Conservation (phyloP, 495 filamentous ascomycete genomes). For the Xylaria palmicola region DNA sequence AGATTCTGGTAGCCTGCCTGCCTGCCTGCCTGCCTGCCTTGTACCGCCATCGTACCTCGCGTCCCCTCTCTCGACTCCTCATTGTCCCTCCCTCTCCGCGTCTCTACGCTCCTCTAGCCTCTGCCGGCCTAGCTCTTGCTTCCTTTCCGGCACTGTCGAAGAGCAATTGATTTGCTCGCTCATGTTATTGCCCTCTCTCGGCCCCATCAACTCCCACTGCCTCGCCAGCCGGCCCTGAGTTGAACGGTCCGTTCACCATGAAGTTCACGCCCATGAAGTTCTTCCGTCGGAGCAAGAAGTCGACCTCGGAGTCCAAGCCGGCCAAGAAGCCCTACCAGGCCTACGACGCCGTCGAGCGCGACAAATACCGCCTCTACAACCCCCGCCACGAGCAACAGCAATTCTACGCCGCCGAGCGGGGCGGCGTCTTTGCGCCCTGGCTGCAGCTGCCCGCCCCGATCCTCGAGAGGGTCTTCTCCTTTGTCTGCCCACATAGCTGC, state of each 20-base stretch:
- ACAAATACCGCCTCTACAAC: conserved; percentile 28
- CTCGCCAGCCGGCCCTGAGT: not conserved
- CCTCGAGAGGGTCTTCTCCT: conserved; percentile 70
- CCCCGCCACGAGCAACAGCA: conserved; percentile 17
- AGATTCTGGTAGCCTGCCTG: not conserved
- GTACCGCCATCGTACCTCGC: not conserved
- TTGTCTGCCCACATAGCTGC: conserved; percentile 77
- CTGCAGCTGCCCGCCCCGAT: conserved; percentile 59
- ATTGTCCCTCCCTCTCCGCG: not conserved
- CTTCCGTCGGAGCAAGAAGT: conserved; percentile 39
- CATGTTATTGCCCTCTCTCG: not conserved
- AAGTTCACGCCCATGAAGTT: conserved; percentile 39
- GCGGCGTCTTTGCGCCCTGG: conserved; percentile 30
- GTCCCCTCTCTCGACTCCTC: too few species aligned
- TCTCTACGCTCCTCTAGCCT: not conserved
- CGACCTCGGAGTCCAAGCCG: conserved; percentile 21
- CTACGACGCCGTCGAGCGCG: conserved; percentile 23
- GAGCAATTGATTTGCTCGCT: not conserved
- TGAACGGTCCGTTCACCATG: conserved; percentile 19
- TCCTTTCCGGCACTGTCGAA: not conserved
- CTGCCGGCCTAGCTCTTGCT: not conserved
- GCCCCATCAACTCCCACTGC: not conserved
- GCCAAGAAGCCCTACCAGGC: conserved; percentile 11
- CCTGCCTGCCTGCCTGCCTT: too few species aligned
- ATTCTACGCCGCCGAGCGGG: conserved; percentile 19